Evolutionary conservation across 164 flowering plant species (phyloP).

Genomic region (Platanus orientalis): DNA sequence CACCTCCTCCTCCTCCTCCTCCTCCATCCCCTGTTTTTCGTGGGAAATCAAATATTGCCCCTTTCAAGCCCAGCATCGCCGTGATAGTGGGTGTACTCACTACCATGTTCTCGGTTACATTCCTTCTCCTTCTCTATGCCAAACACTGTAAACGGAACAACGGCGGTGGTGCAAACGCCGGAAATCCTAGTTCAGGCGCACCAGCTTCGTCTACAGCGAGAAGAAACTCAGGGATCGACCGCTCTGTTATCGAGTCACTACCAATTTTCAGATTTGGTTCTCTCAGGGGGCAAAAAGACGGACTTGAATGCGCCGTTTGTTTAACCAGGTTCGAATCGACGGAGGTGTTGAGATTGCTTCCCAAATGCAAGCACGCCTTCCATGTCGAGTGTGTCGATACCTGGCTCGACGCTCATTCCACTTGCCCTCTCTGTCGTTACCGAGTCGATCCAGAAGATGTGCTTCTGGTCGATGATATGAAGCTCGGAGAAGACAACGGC

Average conservation of each 20-base stretch:
- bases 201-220: conserved; percentile 16
- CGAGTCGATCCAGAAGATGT: conserved; percentile 89
- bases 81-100: conserved; percentile 62
- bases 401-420: conserved; percentile 95
- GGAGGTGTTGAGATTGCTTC: conserved; percentile 67
- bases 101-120: conserved; percentile 68
- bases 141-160: conserved; percentile 57
- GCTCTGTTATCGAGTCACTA: conserved; percentile 61
- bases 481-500: neutral
- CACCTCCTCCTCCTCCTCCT: conserved; percentile 16
- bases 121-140: conserved; percentile 76
- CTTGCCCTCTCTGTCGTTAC: conserved; percentile 92
- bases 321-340: conserved; percentile 50
- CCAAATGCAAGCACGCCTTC: conserved; percentile 94
- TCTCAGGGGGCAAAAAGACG: conserved; percentile 64
- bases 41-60: conserved; percentile 14
- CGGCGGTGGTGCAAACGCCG: conserved; percentile 3
- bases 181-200: neutral
- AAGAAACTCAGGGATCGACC: conserved; percentile 69
- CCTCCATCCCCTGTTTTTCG: conserved; percentile 7
- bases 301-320: conserved; percentile 94
- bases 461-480: conserved; percentile 38
- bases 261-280: conserved; percentile 77
- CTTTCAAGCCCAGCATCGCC: conserved; percentile 60
- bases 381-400: conserved; percentile 94